These are phyloP conservation scores for Fusarium sp. DNA, from an alignment of 2,329 filamentous ascomycete genomes.

Conservation along the genomic window DNA sequence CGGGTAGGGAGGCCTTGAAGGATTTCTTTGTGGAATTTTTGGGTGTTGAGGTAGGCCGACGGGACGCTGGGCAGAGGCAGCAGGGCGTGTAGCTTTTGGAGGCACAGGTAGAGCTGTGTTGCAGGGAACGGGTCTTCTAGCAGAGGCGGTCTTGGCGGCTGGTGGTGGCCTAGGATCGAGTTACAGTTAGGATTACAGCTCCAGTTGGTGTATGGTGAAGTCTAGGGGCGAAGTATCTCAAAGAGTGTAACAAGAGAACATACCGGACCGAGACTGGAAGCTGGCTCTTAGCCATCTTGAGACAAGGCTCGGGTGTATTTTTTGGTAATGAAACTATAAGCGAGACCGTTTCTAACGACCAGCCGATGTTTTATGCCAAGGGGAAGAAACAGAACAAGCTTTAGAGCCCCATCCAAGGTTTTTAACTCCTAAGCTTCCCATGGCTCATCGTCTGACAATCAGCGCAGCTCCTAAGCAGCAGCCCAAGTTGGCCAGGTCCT, in stretches of 20 bases:
- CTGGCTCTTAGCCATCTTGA: background rate
- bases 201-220: too few relatives aligned
- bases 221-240: too few relatives aligned
- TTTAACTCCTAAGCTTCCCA: background rate
- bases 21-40: background rate
- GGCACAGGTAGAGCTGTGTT: background rate
- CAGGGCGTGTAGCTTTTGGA: background rate
- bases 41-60: background rate
- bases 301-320: background rate
- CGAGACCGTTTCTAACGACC: background rate
- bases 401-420: background rate
- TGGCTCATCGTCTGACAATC: background rate
- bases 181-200: background rate
- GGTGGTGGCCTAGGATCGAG: background rate
- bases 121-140: background rate
- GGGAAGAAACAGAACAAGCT: background rate
- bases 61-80: background rate
- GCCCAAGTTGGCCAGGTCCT: background rate
- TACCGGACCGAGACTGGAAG: background rate
- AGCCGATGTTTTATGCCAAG: background rate
- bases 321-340: background rate
- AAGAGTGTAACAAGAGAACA: background rate
- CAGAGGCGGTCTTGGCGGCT: background rate
- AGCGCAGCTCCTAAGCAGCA: background rate
- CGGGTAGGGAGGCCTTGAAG: background rate